phyloP scores from a whole-genome alignment of 345 rosid genomes.

The Ceriops tagal region DNA sequence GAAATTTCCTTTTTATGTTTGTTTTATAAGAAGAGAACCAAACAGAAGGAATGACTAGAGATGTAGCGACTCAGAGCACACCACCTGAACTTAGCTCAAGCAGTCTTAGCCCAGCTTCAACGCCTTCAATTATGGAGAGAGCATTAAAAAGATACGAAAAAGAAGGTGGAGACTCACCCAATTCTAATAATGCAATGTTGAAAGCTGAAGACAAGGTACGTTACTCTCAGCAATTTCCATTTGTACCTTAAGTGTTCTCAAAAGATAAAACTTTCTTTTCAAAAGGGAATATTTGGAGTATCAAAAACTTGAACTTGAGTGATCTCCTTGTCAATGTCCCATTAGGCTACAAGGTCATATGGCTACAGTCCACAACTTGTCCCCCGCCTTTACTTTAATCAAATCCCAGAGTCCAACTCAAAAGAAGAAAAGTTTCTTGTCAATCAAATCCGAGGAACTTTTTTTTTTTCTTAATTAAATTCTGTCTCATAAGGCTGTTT shows the following conservation, averaged over 20 bases:
- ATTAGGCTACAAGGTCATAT: no score
- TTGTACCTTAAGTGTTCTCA: background rate
- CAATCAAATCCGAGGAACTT: no score
- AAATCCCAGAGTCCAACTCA: no score
- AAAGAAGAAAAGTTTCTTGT: no score
- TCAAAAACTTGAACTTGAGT: no score
- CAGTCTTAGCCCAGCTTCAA: conserved; percentile 70
- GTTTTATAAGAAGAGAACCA: conserved; percentile 43
- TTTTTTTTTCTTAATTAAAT: no score
- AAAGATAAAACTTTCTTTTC: background rate
- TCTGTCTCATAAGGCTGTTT: no score
- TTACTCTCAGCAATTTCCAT: background rate
- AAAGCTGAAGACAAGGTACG: conserved; percentile 51
- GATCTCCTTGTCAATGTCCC: no score
- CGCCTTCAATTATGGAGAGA: conserved; percentile 64
- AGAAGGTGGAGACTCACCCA: conserved; percentile 50
- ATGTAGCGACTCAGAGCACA: conserved; percentile 87
- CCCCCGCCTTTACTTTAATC: no score
- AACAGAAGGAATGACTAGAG: conserved; percentile 49
- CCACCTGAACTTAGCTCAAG: conserved; percentile 49
- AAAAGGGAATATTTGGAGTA: no score
- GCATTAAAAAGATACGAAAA: conserved; percentile 41
- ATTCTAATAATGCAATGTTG: conserved; percentile 25
- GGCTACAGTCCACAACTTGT: no score
- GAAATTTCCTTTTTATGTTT: no score